Percentiles rank a stretch among this genome's conserved stretches.
Evolutionary conservation across 805 yeast species (phyloP).

Genomic region (Debaryomyces hansenii): DNA sequence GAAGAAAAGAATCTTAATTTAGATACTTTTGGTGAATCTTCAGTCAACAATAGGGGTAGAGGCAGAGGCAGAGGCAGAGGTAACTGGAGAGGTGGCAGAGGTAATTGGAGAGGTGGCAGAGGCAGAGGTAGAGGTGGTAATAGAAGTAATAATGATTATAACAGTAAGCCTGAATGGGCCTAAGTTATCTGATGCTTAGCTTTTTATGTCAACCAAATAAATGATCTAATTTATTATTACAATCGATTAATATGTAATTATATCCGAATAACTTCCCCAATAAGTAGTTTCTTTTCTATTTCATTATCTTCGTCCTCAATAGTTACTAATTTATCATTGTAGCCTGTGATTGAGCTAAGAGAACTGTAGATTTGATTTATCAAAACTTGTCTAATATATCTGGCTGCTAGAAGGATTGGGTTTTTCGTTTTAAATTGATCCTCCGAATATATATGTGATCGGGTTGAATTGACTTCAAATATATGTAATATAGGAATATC

Average conservation of each 20-base stretch:
- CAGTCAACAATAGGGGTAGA: slow-evolving; percentile 49
- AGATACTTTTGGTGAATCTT: slow-evolving; percentile 82
- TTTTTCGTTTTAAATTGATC: slow-evolving; percentile 16
- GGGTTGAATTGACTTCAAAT: slow-evolving; percentile 27
- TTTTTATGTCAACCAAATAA: background rate
- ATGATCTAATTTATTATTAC: background rate
- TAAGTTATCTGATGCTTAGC: slow-evolving; percentile 5
- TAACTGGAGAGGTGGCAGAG: slow-evolving; percentile 16
- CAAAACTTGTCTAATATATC: slow-evolving; percentile 16
- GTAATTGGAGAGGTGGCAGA: slow-evolving; percentile 17
- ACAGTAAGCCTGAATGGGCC: slow-evolving; percentile 33
- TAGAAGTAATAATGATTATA: slow-evolving; percentile 11
- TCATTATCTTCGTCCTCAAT: slow-evolving; percentile 21
- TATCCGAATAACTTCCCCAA: slow-evolving; percentile 28
- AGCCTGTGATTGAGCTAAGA: slow-evolving; percentile 20
- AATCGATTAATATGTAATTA: slow-evolving; percentile 1
- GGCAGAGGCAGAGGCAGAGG: slow-evolving; percentile 43
- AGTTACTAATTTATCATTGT: slow-evolving; percentile 19
- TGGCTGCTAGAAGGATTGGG: slow-evolving; percentile 9
- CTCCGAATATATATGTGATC: slow-evolving; percentile 18
- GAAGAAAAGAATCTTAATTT: slow-evolving; percentile 71
- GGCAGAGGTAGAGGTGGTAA: slow-evolving; percentile 17
- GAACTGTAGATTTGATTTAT: slow-evolving; percentile 29
- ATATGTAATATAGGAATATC: slow-evolving; percentile 26
- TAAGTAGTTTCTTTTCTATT: slow-evolving; percentile 19